Evolutionary conservation across 208 protist species (phyloP).

Genomic region (Trypanosoma mega): DNA sequence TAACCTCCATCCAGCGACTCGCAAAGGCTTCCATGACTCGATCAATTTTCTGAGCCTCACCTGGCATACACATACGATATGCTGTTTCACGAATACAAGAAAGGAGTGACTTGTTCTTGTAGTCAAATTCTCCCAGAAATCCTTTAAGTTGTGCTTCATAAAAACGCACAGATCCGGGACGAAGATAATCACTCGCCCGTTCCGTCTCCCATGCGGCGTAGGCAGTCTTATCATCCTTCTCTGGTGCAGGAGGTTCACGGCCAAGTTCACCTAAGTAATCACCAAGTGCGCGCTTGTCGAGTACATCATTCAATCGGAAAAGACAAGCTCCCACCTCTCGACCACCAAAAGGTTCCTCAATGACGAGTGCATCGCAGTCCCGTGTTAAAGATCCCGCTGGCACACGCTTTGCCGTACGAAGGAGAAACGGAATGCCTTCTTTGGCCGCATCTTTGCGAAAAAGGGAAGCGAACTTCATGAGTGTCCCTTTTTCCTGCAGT

Average conservation of each 20-base stretch:
- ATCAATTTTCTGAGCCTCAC: conserved; percentile 94
- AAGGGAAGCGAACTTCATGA: conserved; percentile 58
- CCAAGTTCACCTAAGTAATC: conserved; percentile 89
- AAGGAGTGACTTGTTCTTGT: conserved; percentile 70
- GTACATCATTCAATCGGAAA: conserved; percentile 64
- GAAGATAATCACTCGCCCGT: conserved; percentile 32
- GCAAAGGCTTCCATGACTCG: conserved; percentile 91
- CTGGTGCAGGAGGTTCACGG: conserved; percentile 27
- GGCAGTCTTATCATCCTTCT: conserved; percentile 16
- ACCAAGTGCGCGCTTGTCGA: conserved; percentile 86
- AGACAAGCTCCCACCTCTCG: conserved; percentile 78
- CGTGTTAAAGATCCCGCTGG: conserved; percentile 20
- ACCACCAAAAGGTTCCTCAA: conserved; percentile 66
- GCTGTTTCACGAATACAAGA: conserved; percentile 84
- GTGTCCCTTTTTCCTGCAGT: conserved; percentile 48
- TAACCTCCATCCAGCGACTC: conserved; percentile 73
- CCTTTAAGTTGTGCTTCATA: conserved; percentile 66
- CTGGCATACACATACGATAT: conserved; percentile 81
- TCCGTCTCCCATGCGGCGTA: conserved; percentile 27
- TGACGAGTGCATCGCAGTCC: conserved; percentile 31
- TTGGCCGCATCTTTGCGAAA: conserved; percentile 68
- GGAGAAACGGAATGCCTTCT: conserved; percentile 80
- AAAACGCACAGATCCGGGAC: conserved; percentile 69
- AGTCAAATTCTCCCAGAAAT: conserved; percentile 84
- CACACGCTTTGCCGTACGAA: conserved; percentile 52